phyloP scores from a whole-genome alignment of 2,329 filamentous ascomycete genomes.

The Keithomyces neogunnii region DNA sequence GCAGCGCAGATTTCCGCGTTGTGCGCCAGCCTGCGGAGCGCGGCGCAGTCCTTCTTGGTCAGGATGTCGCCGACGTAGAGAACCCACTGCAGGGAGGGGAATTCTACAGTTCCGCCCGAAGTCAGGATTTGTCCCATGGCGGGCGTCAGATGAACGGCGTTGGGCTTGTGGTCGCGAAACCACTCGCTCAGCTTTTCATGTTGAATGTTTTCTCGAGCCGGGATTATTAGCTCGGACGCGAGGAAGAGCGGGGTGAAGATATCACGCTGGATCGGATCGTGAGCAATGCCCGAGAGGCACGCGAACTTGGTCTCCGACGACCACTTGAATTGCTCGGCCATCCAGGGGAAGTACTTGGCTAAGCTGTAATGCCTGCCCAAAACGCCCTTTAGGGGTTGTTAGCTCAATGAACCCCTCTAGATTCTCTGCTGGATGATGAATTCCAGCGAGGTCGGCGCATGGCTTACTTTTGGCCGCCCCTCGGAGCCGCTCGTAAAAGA shows the following conservation, averaged over 20 bases:
- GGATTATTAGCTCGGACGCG: constrained; percentile 70
- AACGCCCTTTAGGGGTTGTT: constrained; percentile 64
- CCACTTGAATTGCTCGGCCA: constrained; percentile 74
- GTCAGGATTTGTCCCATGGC: constrained; percentile 94
- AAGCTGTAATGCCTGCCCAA: constrained; percentile 79
- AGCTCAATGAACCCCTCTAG: constrained; percentile 18
- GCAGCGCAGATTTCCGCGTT: constrained; percentile 75
- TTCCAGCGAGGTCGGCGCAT: background rate
- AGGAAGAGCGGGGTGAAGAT: constrained; percentile 89
- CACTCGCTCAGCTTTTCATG: constrained; percentile 82
- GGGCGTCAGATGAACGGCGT: constrained; percentile 82
- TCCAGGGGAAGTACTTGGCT: constrained; percentile 86
- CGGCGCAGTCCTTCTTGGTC: constrained; percentile 72
- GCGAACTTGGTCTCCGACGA: constrained; percentile 69
- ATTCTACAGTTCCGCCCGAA: constrained; percentile 70
- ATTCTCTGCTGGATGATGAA: background rate
- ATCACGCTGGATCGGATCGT: constrained; percentile 61
- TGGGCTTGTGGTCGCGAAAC: constrained; percentile 68
- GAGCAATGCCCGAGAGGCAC: constrained; percentile 76
- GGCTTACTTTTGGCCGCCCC: constrained; percentile 29
- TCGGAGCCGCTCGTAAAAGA: constrained; percentile 68
- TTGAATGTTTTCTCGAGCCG: constrained; percentile 73
- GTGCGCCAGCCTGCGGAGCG: constrained; percentile 65
- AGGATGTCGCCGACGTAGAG: constrained; percentile 92
- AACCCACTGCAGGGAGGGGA: constrained; percentile 66